phyloP scores from a whole-genome alignment of 2,329 filamentous ascomycete genomes.

The Emmonsiellopsis sp. region DNA sequence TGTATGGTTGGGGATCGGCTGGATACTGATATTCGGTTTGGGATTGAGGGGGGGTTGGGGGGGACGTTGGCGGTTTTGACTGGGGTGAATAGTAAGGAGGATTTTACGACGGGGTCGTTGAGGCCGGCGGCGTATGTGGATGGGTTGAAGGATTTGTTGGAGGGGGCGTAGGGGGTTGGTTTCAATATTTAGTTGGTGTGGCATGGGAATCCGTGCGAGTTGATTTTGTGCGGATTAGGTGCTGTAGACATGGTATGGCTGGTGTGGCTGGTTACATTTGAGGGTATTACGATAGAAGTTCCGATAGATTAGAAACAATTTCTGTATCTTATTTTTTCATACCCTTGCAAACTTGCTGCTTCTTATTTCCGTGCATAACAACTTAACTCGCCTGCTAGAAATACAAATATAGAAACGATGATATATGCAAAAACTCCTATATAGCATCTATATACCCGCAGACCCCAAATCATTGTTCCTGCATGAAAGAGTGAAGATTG shows the following conservation, averaged over 20 bases:
- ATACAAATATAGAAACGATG: too few relatives aligned
- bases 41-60: conserved; percentile 79
- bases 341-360: not conserved
- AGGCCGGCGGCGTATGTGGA: conserved; percentile 80
- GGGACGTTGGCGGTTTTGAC: conserved; percentile 87
- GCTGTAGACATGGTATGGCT: not conserved
- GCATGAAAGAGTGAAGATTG: conserved; percentile 28
- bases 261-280: not conserved
- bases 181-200: not conserved
- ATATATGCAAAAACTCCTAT: too few relatives aligned
- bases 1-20: conserved; percentile 95
- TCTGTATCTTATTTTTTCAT: not conserved
- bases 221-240: not conserved
- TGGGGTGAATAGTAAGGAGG: conserved; percentile 73
- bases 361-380: too few relatives aligned
- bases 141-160: conserved; percentile 65
- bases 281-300: not conserved
- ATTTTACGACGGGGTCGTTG: conserved; percentile 66
- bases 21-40: conserved; percentile 94
- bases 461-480: conserved; percentile 3
- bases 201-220: not conserved
- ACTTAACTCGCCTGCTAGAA: too few relatives aligned
- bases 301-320: not conserved
- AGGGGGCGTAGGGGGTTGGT: not conserved
- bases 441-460: too few relatives aligned